phyloP scores from a whole-genome alignment of 208 protist species.

The Acanthamoeba lenticulata region DNA sequence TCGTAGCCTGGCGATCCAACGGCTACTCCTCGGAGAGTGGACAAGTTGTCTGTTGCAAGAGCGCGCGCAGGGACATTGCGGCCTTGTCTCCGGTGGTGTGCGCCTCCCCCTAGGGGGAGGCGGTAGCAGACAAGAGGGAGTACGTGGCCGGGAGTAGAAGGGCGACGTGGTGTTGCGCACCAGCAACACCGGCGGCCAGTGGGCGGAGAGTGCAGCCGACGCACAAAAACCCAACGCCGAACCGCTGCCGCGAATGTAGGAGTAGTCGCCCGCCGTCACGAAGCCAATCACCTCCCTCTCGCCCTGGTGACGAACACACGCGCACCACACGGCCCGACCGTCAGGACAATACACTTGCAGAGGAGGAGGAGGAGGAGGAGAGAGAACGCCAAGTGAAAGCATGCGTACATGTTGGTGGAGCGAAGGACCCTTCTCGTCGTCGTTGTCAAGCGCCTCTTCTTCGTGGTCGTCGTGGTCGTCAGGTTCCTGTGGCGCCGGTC shows the following conservation, averaged over 20 bases:
- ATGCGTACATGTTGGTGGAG: background rate
- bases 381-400: background rate
- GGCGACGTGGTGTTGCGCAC: background rate
- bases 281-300: slow-evolving; percentile 11
- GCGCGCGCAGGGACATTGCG: no score
- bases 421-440: background rate
- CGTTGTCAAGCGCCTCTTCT: background rate
- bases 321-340: background rate
- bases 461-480: background rate
- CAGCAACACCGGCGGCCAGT: background rate
- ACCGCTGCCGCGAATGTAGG: background rate
- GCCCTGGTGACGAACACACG: background rate
- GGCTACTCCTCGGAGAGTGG: no score
- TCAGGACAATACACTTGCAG: background rate
- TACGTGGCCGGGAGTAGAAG: background rate
- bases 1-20: no score
- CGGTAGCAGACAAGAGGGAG: background rate
- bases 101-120: background rate
- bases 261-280: slow-evolving; percentile 26
- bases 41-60: no score
- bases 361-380: background rate
- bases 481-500: background rate
- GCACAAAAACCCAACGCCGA: slow-evolving; percentile 8
- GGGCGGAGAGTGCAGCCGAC: background rate
- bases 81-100: no score